A percentile compares a stretch with the other conserved stretches of the same genome.
phyloP scores from a whole-genome alignment of 1,284 basidiomycete species.

The Microbotryum saponariae region DNA sequence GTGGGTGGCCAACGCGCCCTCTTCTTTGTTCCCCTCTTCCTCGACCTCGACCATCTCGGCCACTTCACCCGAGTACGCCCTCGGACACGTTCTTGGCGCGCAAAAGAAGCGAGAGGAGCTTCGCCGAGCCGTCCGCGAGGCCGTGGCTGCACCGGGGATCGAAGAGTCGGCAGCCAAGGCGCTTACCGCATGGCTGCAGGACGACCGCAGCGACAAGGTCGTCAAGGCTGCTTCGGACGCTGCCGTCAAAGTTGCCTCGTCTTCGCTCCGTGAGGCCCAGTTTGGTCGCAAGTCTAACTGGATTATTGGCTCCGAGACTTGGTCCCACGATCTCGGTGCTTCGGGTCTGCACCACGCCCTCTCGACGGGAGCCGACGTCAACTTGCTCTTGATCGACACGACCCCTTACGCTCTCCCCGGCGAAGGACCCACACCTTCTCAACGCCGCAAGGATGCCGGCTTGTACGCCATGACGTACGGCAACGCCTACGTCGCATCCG shows the following conservation, averaged over 20 bases:
- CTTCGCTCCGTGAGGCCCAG: slow-evolving; percentile 48
- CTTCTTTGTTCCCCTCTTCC: slow-evolving; percentile 52
- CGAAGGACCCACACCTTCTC: slow-evolving; percentile 53
- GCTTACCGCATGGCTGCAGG: slow-evolving; percentile 54
- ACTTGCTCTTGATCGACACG: slow-evolving; percentile 92
- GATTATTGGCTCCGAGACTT: slow-evolving; percentile 96
- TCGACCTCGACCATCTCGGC: slow-evolving; percentile 45
- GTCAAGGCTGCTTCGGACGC: slow-evolving; percentile 20
- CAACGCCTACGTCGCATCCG: slow-evolving; percentile 88
- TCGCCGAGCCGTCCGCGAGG: slow-evolving; percentile 33
- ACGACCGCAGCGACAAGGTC: slow-evolving; percentile 44
- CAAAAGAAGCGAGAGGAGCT: slow-evolving; percentile 55
- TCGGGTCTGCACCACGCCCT: slow-evolving; percentile 92
- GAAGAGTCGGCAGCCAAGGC: slow-evolving; percentile 44
- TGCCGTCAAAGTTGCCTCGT: slow-evolving; percentile 35
- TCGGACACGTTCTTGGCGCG: slow-evolving; percentile 80
- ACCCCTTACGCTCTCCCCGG: slow-evolving; percentile 65
- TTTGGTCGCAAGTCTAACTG: slow-evolving; percentile 68
- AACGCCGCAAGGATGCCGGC: slow-evolving; percentile 66
- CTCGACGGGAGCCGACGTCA: slow-evolving; percentile 81
- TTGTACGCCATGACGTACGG: slow-evolving; percentile 99
- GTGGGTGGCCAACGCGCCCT: slow-evolving; percentile 75
- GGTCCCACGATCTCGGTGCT: slow-evolving; percentile 95
- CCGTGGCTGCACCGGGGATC: slow-evolving; percentile 35
- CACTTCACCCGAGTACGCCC: slow-evolving; percentile 85